A percentile compares a stretch with the other conserved stretches of the same genome.
Evolutionary conservation across 2,329 filamentous ascomycete genomes (phyloP).

Genomic region (Pseudogymnoascus sp.): DNA sequence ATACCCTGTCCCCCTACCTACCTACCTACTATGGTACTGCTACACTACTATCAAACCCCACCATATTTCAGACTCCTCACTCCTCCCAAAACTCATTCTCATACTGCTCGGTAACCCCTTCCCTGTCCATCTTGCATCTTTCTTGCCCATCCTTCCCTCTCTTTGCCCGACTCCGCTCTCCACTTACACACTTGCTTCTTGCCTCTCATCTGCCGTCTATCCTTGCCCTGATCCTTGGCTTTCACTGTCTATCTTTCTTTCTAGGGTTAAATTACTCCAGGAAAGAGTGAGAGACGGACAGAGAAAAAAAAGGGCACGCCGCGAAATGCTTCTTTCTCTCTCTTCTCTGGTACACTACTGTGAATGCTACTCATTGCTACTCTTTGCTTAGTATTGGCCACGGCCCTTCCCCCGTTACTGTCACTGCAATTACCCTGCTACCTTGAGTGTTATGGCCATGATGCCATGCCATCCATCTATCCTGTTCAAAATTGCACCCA

Average conservation of each 20-base stretch:
- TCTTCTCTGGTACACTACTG: neutral
- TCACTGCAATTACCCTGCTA: constrained; percentile 1
- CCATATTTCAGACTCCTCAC: neutral
- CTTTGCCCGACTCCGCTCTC: neutral
- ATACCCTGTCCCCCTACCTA: neutral
- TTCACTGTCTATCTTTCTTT: neutral
- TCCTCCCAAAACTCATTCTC: neutral
- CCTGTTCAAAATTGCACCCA: neutral
- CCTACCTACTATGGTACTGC: neutral
- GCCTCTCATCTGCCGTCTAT: neutral
- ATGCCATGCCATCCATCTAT: neutral
- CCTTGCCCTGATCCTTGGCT: neutral
- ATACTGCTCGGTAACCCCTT: neutral
- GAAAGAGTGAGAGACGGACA: too few relatives aligned
- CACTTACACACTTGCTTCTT: neutral
- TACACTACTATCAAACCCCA: neutral
- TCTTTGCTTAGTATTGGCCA: neutral
- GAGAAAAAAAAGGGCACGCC: neutral
- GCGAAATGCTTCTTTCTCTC: neutral
- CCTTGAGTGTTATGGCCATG: neutral
- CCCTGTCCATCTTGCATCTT: neutral
- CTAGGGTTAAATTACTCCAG: neutral
- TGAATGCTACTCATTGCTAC: neutral
- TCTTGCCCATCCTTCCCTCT: neutral
- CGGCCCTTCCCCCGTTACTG: neutral